A percentile compares a stretch with the other conserved stretches of the same genome.
Evolutionary conservation across 2,329 filamentous ascomycete species (phyloP).

Genomic region (Xylariaceae sp.): DNA sequence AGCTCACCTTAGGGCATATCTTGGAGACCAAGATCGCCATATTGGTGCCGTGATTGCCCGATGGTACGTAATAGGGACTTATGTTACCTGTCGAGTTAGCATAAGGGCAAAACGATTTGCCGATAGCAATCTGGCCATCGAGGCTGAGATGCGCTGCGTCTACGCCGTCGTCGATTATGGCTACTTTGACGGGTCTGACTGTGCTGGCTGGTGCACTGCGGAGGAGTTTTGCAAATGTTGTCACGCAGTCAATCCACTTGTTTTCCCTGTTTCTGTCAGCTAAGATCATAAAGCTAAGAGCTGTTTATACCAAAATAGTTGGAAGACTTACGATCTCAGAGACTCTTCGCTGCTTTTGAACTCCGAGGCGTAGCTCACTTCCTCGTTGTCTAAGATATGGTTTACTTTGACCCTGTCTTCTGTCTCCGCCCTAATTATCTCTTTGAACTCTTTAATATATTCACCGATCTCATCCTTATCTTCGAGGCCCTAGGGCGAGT

Average conservation of each 20-base stretch:
- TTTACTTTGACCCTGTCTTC: too few species aligned
- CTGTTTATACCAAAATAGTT: not conserved
- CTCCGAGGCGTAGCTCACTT: too few species aligned
- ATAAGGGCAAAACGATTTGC: slow-evolving; percentile 28
- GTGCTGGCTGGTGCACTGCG: not conserved
- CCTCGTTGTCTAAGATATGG: too few species aligned
- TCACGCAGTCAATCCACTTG: not conserved
- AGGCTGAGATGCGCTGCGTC: slow-evolving; percentile 28
- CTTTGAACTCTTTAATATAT: too few species aligned
- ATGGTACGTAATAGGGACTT: slow-evolving; percentile 6
- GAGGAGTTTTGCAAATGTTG: not conserved
- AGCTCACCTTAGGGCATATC: not conserved
- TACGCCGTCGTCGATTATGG: slow-evolving; percentile 40
- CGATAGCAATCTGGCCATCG: slow-evolving; percentile 25
- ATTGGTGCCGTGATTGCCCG: not conserved
- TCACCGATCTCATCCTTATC: too few species aligned
- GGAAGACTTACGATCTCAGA: too few species aligned
- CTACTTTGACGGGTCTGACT: slow-evolving; percentile 29
- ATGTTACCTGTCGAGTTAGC: slow-evolving; percentile 23
- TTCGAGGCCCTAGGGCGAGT: too few species aligned
- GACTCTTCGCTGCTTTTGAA: too few species aligned
- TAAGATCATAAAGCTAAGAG: too few species aligned
- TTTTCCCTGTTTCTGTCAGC: not conserved
- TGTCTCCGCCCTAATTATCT: too few species aligned
- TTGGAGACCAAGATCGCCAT: not conserved